Evolutionary conservation across 148 eudicot genomes (phyloP).

Genomic region (Vaccinium vitisidaea): DNA sequence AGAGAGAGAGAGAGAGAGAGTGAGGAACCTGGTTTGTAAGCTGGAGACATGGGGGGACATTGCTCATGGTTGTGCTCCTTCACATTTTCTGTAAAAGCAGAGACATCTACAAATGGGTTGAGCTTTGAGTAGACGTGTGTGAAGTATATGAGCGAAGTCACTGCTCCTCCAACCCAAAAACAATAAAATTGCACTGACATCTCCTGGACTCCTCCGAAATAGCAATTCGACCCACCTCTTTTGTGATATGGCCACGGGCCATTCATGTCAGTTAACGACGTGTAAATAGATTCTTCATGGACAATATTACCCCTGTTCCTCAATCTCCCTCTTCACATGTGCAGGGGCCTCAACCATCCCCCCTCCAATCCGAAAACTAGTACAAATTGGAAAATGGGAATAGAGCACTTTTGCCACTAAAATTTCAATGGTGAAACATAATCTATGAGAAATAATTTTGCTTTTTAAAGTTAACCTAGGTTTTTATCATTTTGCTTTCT

Average conservation of each 20-base stretch:
- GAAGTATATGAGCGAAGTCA: not conserved
- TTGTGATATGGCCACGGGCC: not conserved
- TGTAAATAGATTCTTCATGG: not conserved
- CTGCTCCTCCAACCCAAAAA: not conserved
- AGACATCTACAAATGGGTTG: not conserved
- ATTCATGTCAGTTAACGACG: not conserved
- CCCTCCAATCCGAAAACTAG: too few relatives aligned
- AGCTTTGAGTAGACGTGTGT: not conserved
- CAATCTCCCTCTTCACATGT: not conserved
- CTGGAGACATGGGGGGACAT: not conserved
- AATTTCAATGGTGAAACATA: too few relatives aligned
- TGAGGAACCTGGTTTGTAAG: constrained; percentile 20
- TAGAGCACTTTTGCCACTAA: too few relatives aligned
- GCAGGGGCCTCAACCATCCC: too few relatives aligned
- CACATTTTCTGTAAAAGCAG: not conserved
- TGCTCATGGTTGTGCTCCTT: not conserved
- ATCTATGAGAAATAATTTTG: too few relatives aligned
- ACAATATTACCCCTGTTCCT: not conserved
- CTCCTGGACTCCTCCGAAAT: not conserved
- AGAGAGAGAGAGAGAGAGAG: not conserved
- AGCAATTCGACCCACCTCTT: not conserved
- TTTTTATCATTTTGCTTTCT: too few relatives aligned
- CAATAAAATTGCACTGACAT: not conserved
- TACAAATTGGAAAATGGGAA: too few relatives aligned
- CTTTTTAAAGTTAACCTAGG: too few relatives aligned